Percentiles rank a stretch among this genome's conserved stretches.
Conservation (phyloP, 2,329 filamentous ascomycete genomes). For the Cladosporium oxysporum region DNA sequence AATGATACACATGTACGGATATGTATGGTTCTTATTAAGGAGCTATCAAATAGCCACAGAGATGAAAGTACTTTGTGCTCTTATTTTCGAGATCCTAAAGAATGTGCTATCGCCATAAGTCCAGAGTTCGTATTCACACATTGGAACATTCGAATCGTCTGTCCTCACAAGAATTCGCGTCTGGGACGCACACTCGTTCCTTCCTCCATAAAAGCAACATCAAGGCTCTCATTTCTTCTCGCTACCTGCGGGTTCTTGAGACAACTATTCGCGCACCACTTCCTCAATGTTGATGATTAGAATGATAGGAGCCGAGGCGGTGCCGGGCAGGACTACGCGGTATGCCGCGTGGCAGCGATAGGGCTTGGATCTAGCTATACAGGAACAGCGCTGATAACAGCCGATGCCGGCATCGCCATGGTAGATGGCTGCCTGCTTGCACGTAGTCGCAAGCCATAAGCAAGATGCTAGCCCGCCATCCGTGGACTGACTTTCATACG, state of each 20-base stretch:
- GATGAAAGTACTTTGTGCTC: not conserved
- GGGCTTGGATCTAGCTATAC: not conserved
- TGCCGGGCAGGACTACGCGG: not conserved
- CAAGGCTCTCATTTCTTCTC: not conserved
- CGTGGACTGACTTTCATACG: not conserved
- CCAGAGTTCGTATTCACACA: not conserved
- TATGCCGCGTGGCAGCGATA: not conserved
- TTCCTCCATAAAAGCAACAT: not conserved
- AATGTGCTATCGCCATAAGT: not conserved
- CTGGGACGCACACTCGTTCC: not conserved
- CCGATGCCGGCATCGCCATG: not conserved
- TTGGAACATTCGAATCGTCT: not conserved
- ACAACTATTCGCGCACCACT: not conserved
- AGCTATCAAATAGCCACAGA: not conserved
- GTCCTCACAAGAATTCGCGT: not conserved
- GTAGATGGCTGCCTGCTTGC: not conserved
- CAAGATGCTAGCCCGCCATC: not conserved
- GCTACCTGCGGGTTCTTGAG: not conserved
- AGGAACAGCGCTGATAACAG: not conserved
- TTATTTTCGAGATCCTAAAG: not conserved
- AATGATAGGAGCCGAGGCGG: not conserved
- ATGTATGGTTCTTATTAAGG: not conserved
- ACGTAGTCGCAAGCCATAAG: not conserved
- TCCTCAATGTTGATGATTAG: not conserved
- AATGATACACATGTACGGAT: not conserved